phyloP scores from a whole-genome alignment of 2,329 filamentous ascomycete genomes.

The Domatiomyces globalis region DNA sequence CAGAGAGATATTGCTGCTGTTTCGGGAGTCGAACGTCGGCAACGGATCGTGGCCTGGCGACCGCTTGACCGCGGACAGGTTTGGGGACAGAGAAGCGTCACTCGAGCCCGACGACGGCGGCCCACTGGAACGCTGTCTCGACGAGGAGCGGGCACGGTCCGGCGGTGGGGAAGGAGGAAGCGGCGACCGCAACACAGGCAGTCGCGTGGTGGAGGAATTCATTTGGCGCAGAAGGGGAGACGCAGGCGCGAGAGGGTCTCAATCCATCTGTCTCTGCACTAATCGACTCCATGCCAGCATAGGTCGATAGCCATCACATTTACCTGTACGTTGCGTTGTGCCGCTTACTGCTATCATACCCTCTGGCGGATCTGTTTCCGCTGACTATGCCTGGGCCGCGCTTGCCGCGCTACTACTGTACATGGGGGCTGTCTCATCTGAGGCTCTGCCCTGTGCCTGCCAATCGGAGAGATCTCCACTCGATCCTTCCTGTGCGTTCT shows the following conservation, averaged over 20 bases:
- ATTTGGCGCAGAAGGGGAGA: background rate
- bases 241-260: constrained; percentile 7
- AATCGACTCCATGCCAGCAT: background rate
- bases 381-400: too few relatives aligned
- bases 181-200: constrained; percentile 14
- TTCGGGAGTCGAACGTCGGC: constrained; percentile 15
- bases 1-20: constrained; percentile 24
- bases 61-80: constrained; percentile 29
- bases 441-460: background rate
- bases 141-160: constrained; percentile 12
- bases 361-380: too few relatives aligned
- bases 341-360: too few relatives aligned
- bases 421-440: too few relatives aligned
- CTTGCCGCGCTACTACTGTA: background rate
- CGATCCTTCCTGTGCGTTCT: background rate
- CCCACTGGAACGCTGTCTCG: constrained; percentile 13
- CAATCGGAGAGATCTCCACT: background rate
- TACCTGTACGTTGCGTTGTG: background rate
- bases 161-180: constrained; percentile 14
- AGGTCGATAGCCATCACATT: background rate
- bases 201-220: constrained; percentile 3
- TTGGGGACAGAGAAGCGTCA: constrained; percentile 33
- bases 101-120: constrained; percentile 32
- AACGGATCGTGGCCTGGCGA: constrained; percentile 24
- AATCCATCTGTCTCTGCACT: background rate